Conservation (phyloP, 257 asterid genomes). For the Nemophila menziesii region DNA sequence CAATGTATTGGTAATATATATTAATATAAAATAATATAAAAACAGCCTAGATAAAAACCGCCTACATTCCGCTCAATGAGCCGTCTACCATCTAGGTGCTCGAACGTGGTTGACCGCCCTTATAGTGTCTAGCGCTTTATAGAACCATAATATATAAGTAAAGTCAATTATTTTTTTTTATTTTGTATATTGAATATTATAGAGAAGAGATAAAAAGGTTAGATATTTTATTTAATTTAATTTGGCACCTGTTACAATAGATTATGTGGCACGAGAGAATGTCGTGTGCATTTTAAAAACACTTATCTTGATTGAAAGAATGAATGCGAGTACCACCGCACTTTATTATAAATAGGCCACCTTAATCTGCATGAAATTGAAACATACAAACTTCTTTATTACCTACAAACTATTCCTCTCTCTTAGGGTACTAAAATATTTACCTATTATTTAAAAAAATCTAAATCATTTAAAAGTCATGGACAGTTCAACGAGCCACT, state of each 20-base stretch:
- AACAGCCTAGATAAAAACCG: too few relatives aligned
- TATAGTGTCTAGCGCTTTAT: too few relatives aligned
- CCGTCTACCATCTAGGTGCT: too few relatives aligned
- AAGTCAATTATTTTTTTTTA: too few relatives aligned
- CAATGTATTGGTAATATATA: too few relatives aligned
- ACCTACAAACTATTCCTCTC: not conserved
- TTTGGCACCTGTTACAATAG: not conserved
- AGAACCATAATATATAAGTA: too few relatives aligned
- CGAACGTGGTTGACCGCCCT: too few relatives aligned
- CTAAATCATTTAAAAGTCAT: not conserved
- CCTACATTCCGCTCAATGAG: too few relatives aligned
- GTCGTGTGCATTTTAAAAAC: not conserved
- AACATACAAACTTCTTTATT: not conserved
- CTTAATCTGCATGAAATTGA: not conserved
- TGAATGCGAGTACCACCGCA: too few relatives aligned
- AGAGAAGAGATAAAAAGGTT: not conserved
- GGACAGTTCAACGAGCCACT: not conserved
- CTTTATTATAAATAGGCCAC: constrained; percentile 2
- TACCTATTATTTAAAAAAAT: too few relatives aligned
- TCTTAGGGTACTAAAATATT: not conserved
- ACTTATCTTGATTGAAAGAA: not conserved
- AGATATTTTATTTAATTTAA: not conserved
- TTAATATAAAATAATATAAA: too few relatives aligned
- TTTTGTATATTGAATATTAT: too few relatives aligned
- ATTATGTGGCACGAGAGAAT: not conserved